Evolutionary conservation across 768 basidiomycete species (phyloP).

Genomic region (Tricholoma hemisulphureum): DNA sequence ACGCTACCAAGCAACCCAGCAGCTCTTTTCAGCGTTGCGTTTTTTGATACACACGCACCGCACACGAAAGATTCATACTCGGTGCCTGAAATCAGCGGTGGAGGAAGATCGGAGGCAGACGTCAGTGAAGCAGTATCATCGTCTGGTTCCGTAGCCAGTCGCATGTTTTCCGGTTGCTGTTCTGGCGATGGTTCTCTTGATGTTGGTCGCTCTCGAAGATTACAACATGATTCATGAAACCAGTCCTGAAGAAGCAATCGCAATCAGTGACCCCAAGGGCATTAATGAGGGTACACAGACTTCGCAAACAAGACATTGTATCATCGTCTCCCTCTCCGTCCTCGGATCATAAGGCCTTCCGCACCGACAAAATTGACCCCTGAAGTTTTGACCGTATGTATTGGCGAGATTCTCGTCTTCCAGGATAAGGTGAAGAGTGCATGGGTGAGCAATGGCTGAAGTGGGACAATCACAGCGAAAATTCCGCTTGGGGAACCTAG

Average conservation of each 20-base stretch:
- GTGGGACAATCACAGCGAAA: slow-evolving; percentile 90
- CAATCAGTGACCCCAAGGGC: slow-evolving; percentile 8
- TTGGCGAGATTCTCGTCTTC: slow-evolving; percentile 63
- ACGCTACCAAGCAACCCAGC: slow-evolving; percentile 69
- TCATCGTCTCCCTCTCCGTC: slow-evolving; percentile 80
- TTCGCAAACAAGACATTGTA: slow-evolving; percentile 85
- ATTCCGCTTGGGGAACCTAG: slow-evolving; percentile 73
- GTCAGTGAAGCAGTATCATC: slow-evolving; percentile 59
- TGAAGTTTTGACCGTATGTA: slow-evolving; percentile 73
- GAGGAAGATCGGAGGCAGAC: slow-evolving; percentile 65
- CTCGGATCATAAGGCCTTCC: slow-evolving; percentile 67
- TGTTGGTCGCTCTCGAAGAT: slow-evolving; percentile 65
- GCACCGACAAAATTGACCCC: slow-evolving; percentile 72
- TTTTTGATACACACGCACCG: slow-evolving; percentile 59
- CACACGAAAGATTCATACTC: slow-evolving; percentile 81
- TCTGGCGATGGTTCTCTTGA: slow-evolving; percentile 44
- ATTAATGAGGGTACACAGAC: slow-evolving; percentile 40
- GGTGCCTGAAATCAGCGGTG: slow-evolving; percentile 60
- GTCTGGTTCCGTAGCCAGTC: slow-evolving; percentile 21
- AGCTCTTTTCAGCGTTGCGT: slow-evolving; percentile 51
- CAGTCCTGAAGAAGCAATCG: slow-evolving; percentile 61
- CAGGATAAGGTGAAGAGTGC: slow-evolving; percentile 54
- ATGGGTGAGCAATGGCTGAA: slow-evolving; percentile 52
- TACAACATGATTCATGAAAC: slow-evolving; percentile 89
- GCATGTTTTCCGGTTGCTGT: slow-evolving; percentile 16